Evolutionary conservation across 2,329 filamentous ascomycete species (phyloP).

Genomic region (Incumbomyces delicatus): DNA sequence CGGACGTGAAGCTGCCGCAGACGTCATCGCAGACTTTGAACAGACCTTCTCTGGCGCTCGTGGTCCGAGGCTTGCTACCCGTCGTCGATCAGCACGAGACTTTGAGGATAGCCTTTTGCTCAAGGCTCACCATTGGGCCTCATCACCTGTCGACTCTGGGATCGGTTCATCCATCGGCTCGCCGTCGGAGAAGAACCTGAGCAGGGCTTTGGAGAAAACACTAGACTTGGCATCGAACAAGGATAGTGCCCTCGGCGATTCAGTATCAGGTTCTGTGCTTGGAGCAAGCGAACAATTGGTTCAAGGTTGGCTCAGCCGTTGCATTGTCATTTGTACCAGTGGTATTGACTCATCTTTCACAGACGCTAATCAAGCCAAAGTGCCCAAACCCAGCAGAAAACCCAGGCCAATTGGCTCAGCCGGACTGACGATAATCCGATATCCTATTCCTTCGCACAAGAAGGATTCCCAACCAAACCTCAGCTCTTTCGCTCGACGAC

Average conservation of each 20-base stretch:
- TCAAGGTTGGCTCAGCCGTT: slow-evolving; percentile 23
- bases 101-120: slow-evolving; percentile 15
- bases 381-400: slow-evolving; percentile 4
- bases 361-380: slow-evolving; percentile 19
- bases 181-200: slow-evolving; percentile 35
- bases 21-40: slow-evolving; percentile 61
- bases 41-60: slow-evolving; percentile 44
- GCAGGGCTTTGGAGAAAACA: slow-evolving; percentile 28
- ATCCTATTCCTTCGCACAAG: slow-evolving; percentile 37
- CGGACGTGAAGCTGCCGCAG: slow-evolving; percentile 62
- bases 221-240: slow-evolving; percentile 31
- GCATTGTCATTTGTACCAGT: slow-evolving; percentile 19
- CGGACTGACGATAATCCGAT: slow-evolving; percentile 47
- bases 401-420: slow-evolving; percentile 29
- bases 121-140: slow-evolving; percentile 39
- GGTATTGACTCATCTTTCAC: slow-evolving; percentile 16
- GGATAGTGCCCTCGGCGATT: slow-evolving; percentile 18
- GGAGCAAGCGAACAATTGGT: slow-evolving; percentile 17
- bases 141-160: slow-evolving; percentile 68
- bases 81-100: slow-evolving; percentile 15
- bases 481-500: slow-evolving; percentile 59
- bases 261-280: slow-evolving; percentile 19
- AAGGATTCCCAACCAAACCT: slow-evolving; percentile 49
- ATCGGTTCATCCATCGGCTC: slow-evolving; percentile 71
- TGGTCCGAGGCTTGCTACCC: slow-evolving; percentile 27